Base-by-base conservation (phyloP, 1,284 basidiomycete genomes). In the Farysia itapuensis region DNA sequence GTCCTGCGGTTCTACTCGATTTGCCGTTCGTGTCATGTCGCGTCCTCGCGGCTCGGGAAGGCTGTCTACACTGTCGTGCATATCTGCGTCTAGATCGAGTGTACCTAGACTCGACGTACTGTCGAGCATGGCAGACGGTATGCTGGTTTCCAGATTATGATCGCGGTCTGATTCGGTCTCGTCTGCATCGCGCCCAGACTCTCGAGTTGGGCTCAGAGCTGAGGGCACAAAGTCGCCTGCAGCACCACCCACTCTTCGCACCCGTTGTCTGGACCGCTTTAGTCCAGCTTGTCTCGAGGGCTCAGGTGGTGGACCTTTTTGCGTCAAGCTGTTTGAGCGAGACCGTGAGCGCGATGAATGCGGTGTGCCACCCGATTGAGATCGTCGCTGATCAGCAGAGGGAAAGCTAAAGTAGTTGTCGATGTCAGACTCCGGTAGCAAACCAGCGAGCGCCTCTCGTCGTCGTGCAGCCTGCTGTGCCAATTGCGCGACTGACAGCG, bases 401-500 rank as follows among this genome's bases (percentile, higher is more conserved):
- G 16, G 11, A 19, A 33, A 24, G 15, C 49, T 41, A 42, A 53
- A 59, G 32, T 59, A 53, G 22, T 59, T 49, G 20, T 51, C 47
- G n/a, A n/a, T n/a, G 9, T 28, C 26, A 28, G 26, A 9, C 11
- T 28, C 11, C n/a, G 9, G 11, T 11, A 11, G 26, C 9, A 28
- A n/a, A 11, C 26, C 26, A 11, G 26, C n/a, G 26, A 5, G 47
- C 41, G 36, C 41, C 26, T 57, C 48, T 12, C 52, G 24, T 15
- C 61, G 26, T 20, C 57, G 37, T 2, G 57, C 52, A 1, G 54
- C 65, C 21, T 68, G 57, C 18, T 64, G 58, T 13, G 57, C 65
- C 29, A 68, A 26, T 28, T 65, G 56, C 2, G 65, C 65, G 4
- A 68, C 61, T n/a, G 47, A 50, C n/a, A 51, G 20, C 0, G 65